Evolutionary conservation across 805 yeast species (phyloP).

Genomic region (Myxozyma vanderwaltii): DNA sequence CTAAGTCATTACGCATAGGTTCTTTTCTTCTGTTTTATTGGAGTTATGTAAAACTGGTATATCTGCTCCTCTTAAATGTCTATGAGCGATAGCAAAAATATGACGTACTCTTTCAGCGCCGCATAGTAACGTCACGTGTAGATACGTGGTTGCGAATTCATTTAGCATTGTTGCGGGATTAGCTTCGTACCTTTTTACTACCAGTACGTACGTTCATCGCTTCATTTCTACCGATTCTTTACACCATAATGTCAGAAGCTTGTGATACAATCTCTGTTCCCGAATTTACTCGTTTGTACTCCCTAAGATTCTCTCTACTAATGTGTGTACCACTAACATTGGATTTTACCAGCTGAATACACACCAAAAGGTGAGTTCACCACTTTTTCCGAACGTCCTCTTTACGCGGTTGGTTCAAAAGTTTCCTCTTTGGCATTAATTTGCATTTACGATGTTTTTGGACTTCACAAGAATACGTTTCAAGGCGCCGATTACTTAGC

Average conservation of each 20-base stretch:
- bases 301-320: neutral
- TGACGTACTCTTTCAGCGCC: too few relatives aligned
- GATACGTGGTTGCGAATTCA: too few relatives aligned
- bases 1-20: too few relatives aligned
- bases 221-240: neutral
- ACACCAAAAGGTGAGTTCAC: conserved; percentile 16
- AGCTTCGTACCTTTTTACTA: too few relatives aligned
- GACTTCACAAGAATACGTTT: conserved; percentile 28
- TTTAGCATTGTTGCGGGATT: too few relatives aligned
- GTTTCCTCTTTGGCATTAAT: conserved; percentile 19
- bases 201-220: too few relatives aligned
- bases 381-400: conserved; percentile 6
- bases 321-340: neutral
- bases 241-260: conserved; percentile 18
- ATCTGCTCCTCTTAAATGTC: too few relatives aligned
- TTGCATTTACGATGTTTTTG: conserved; percentile 33
- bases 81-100: too few relatives aligned
- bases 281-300: conserved; percentile 19
- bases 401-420: conserved; percentile 20
- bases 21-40: too few relatives aligned
- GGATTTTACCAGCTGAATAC: conserved; percentile 21
- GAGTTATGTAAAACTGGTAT: too few relatives aligned
- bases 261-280: conserved; percentile 27
- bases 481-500: conserved; percentile 33
- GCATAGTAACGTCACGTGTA: too few relatives aligned